Base-by-base conservation (phyloP, 495 filamentous ascomycete genomes). In the Pyrenula massariospora region DNA sequence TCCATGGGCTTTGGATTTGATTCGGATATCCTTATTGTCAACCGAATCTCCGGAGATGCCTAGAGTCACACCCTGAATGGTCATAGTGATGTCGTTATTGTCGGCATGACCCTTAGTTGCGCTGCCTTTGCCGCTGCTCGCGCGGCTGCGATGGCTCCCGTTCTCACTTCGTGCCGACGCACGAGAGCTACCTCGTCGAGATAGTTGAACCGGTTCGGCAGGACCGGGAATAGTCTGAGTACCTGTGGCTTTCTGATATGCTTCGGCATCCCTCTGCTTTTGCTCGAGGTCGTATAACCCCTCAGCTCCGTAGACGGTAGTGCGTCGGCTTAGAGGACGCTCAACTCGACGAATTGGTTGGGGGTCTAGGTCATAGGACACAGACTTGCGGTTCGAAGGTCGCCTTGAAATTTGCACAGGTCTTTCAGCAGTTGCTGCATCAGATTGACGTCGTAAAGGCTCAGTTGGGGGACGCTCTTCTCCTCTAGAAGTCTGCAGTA, bases 71-170 rank as follows among this genome's bases (percentile, higher is more conserved):
- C 73, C 74, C 47, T 74, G 68, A 60, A 77, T 65, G 12, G 56
- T 67, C 54, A 76, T 70, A 53, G 67, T 68, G 62, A 77, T 70
- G 57, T 70, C 70, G 56, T 68, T 72, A 5, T 24, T 52, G 54
- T 70, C 65, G 53, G 67, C 65, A 22, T 65, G 64, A 21, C 59
- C 62, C n/a, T 60, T 65, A 54, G 72, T 70, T n/a, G n/a, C n/a
- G 60, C 66, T 75, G 24, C 66, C 73, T 25, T 70, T 70, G 59
- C 73, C 74, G 65, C 73, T 73, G 63, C 67, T 70, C 11, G 72
- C 74, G 22, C 68, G 69, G 58, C 67, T 75, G 54, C 75, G 73
- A 53, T 73, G 73, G 56, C 74, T 77, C 23, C 69, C 72, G 24
- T 67, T 71, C 52, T 77, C 74, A 54, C 73, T 75, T 48, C 61